A percentile compares a stretch with the other conserved stretches of the same genome.
Conservation (phyloP, 805 yeast genomes). For the Blastobotrys americana region DNA sequence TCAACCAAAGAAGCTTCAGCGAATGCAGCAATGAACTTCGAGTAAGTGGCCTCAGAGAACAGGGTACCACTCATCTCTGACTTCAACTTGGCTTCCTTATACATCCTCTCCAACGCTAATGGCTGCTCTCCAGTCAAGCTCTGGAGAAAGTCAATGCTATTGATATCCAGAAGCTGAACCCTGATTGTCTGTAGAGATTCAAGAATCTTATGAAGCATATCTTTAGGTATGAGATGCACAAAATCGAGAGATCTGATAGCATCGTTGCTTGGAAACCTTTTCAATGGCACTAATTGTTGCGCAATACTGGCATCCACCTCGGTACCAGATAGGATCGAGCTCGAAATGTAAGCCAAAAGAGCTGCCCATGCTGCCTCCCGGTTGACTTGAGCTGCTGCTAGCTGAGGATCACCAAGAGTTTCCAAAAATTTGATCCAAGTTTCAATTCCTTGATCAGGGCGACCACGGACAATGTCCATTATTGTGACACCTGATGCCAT, state of each 20-base stretch:
- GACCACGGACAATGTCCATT: slow-evolving; percentile 19
- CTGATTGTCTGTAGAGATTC: slow-evolving; percentile 18
- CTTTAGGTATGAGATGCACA: slow-evolving; percentile 8
- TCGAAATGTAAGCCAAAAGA: slow-evolving; percentile 27
- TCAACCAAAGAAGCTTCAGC: slow-evolving; percentile 25
- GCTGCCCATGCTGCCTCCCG: slow-evolving; percentile 29
- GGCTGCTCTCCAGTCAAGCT: slow-evolving; percentile 20
- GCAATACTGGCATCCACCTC: slow-evolving; percentile 23
- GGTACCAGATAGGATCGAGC: slow-evolving; percentile 14
- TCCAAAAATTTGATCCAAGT: slow-evolving; percentile 31
- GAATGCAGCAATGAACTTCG: slow-evolving; percentile 26
- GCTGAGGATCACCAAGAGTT: slow-evolving; percentile 15
- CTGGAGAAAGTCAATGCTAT: slow-evolving; percentile 17
- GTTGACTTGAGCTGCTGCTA: slow-evolving; percentile 19
- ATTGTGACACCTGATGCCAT: slow-evolving; percentile 21
- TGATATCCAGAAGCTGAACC: slow-evolving; percentile 17
- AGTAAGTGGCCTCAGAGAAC: slow-evolving; percentile 24
- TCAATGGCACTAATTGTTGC: slow-evolving; percentile 8
- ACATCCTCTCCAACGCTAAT: slow-evolving; percentile 20
- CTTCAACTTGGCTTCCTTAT: slow-evolving; percentile 21
- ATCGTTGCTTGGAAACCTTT: slow-evolving; percentile 19
- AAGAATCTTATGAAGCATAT: slow-evolving; percentile 7
- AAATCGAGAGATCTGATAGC: slow-evolving; percentile 11
- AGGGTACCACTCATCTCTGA: slow-evolving; percentile 8
- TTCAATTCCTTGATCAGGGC: slow-evolving; percentile 25